Conservation (phyloP, 2,329 filamentous ascomycete genomes). For the Dothideomycetes sp. region DNA sequence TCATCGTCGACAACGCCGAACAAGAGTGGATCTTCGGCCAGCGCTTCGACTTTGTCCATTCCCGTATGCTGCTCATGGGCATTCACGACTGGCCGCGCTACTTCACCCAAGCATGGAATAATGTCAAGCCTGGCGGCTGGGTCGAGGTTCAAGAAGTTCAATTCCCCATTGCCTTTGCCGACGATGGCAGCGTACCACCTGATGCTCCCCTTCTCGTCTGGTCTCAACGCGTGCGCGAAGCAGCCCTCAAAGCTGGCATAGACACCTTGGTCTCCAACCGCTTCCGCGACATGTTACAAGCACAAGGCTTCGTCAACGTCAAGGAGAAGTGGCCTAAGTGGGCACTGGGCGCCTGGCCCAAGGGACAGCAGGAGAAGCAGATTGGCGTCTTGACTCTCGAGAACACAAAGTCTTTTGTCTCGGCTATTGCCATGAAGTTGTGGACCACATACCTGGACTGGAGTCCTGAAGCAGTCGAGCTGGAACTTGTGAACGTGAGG, state of each 20-base stretch:
- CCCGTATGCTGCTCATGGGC: constrained; percentile 34
- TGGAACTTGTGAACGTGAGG: background rate
- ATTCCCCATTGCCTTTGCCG: constrained; percentile 26
- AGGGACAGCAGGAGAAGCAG: constrained; percentile 36
- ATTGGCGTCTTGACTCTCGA: constrained; percentile 31
- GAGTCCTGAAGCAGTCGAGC: background rate
- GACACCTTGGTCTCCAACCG: constrained; percentile 24
- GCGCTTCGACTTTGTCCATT: constrained; percentile 34
- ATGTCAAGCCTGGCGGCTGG: constrained; percentile 26
- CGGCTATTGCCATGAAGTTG: background rate
- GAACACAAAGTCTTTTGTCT: background rate
- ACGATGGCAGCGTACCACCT: constrained; percentile 20
- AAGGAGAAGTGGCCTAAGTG: constrained; percentile 29
- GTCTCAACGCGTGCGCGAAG: constrained; percentile 19
- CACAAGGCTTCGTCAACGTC: constrained; percentile 35
- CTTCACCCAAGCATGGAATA: constrained; percentile 18
- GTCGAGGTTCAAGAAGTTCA: constrained; percentile 36
- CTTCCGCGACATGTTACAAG: constrained; percentile 21
- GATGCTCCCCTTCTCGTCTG: background rate
- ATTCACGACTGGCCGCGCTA: constrained; percentile 36
- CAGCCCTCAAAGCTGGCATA: constrained; percentile 27
- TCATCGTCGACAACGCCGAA: constrained; percentile 37
- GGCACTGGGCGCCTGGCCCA: constrained; percentile 24
- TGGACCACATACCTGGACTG: background rate
- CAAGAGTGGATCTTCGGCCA: constrained; percentile 28